Evolutionary conservation across 2,329 filamentous ascomycete species (phyloP).

Genomic region (Penicillium sp.): DNA sequence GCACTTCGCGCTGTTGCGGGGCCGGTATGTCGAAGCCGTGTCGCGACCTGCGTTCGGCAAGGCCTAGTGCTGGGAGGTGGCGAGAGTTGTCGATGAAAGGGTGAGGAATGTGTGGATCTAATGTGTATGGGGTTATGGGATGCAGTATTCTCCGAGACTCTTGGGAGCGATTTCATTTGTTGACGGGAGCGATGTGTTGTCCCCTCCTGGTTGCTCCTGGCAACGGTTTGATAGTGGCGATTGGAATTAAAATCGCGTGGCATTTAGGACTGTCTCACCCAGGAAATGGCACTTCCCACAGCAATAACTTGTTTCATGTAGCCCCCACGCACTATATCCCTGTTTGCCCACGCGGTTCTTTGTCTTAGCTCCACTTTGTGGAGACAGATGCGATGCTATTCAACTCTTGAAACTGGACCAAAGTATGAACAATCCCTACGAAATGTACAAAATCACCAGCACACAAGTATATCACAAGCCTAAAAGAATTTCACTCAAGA

Average conservation of each 20-base stretch:
- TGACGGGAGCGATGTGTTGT: conserved; percentile 28
- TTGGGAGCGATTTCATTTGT: conserved; percentile 28
- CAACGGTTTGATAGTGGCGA: conserved; percentile 28
- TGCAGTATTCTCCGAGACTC: conserved; percentile 29
- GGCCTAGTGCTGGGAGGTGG: conserved; percentile 19
- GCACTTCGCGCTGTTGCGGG: conserved; percentile 21
- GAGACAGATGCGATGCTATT: background rate
- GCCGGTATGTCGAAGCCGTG: conserved; percentile 21
- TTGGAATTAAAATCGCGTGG: conserved; percentile 12
- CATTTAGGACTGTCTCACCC: background rate
- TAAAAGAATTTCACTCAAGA: no score
- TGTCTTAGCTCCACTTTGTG: conserved; percentile 6
- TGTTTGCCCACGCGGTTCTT: conserved; percentile 3
- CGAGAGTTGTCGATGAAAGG: conserved; percentile 16
- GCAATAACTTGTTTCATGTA: conserved; percentile 2
- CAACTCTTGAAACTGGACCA: background rate
- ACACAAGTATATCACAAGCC: no score
- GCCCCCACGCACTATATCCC: background rate
- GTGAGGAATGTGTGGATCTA: conserved; percentile 33
- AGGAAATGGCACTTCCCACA: background rate
- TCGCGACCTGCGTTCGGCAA: conserved; percentile 19
- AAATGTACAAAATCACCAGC: no score
- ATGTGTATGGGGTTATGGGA: conserved; percentile 24
- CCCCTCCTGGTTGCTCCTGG: conserved; percentile 33
- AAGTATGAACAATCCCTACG: no score